Evolutionary conservation across 345 rosid genomes (phyloP).

Genomic region (Toxicodendron radicans): DNA sequence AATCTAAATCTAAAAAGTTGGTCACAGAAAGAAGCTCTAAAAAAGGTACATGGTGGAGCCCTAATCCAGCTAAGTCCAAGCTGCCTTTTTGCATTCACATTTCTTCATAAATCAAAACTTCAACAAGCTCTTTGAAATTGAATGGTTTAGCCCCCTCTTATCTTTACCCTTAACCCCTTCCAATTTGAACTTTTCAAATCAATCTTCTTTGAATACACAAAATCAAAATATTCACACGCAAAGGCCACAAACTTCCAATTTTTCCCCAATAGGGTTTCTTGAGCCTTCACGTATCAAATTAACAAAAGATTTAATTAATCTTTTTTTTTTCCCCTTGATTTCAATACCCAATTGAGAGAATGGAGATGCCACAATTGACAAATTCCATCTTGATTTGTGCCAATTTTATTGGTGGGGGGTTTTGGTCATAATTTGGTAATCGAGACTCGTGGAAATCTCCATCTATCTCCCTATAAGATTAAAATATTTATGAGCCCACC

Average conservation of each 20-base stretch:
- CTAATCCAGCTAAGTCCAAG: background rate
- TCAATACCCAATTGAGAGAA: background rate
- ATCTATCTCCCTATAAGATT: too few relatives aligned
- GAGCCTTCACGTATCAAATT: conserved; percentile 14
- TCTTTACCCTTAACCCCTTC: too few relatives aligned
- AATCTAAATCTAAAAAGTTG: too few relatives aligned
- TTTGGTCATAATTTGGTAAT: background rate
- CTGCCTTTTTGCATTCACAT: background rate
- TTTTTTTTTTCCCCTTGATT: background rate
- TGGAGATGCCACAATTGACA: background rate
- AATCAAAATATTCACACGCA: conserved; percentile 1
- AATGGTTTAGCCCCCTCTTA: background rate
- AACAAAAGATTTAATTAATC: background rate
- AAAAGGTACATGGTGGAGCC: conserved; percentile 3
- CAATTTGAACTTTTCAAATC: background rate
- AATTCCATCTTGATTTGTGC: background rate
- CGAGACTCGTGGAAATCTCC: background rate
- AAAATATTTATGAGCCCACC: background rate
- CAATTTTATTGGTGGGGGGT: background rate
- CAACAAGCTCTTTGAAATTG: background rate
- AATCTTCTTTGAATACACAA: background rate
- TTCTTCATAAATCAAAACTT: background rate
- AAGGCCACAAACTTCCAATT: conserved; percentile 1
- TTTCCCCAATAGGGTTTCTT: background rate
- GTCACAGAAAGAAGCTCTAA: too few relatives aligned